Base-by-base conservation (phyloP, 495 filamentous ascomycete species). In the Hypoxylon fragiforme region DNA sequence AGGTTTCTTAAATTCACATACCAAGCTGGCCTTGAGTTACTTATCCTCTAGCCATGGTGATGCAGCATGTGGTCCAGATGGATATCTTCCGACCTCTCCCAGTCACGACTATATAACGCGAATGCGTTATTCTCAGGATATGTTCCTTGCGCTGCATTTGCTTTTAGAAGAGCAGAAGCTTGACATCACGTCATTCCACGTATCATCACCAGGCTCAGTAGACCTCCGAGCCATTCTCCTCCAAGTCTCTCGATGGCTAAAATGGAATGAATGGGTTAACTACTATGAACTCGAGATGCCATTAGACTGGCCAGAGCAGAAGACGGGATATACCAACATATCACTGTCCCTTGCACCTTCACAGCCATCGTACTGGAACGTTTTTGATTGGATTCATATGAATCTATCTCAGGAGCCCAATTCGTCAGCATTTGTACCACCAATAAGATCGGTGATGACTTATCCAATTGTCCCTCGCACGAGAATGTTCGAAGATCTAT, bases 111-210 rank as follows among this genome's bases (percentile, higher is more conserved):
- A 75, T 30, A 76, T 79, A 20, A 71, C 76, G 34, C 81, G 86
- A 22, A 78, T 79, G 15, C 80, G 75, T 42, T 78, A 82, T 22
- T 74, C 90, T 31, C 81, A 82, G 51, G 85, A 83, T 39, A 75
- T 92, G 1, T 73, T 97, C 7, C 74, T 94, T 41, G 85, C 82
- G 11, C 77, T 98, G 16, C 95, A 97, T 68, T 78, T 97, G 5
- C 67, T 95, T 3, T 77, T 87, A 1, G 92, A 98, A 66, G 94
- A 98, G 61, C 81, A 88, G 55, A 97, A 95, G 65, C 82, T 98
- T 3, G 85, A 89, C 39, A 82, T 83, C 20, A 77, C 84, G 14
- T 74, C 81, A 16, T 73, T 77, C 0, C 79, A 87, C 50, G 73
- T 77, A 42, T 75, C 78, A 7, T 76, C 75, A 31, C 70, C 74